Evolutionary conservation across 805 yeast species (phyloP).

Genomic region (Yamadazyma akitaensis): DNA sequence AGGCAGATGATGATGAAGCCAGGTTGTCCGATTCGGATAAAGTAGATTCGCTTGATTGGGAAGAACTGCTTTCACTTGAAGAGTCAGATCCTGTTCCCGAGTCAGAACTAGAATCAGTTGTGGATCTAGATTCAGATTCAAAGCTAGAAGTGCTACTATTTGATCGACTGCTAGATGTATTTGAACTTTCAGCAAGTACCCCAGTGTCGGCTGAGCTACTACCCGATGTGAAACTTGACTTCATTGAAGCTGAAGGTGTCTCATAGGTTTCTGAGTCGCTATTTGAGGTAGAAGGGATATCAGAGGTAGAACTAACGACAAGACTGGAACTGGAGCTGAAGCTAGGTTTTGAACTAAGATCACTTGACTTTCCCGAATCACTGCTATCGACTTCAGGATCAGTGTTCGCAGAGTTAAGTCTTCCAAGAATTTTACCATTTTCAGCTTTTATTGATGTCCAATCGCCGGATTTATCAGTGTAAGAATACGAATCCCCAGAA

Average conservation of each 20-base stretch:
- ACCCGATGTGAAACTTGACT: not conserved
- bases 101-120: not conserved
- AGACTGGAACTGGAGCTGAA: not conserved
- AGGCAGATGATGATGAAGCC: not conserved
- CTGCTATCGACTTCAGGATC: conserved; percentile 23
- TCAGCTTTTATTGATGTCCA: conserved; percentile 57
- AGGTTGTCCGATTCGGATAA: conserved; percentile 3
- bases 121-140: conserved; percentile 2
- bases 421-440: conserved; percentile 61
- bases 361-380: not conserved
- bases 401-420: conserved; percentile 38
- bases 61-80: not conserved
- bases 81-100: conserved; percentile 2
- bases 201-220: not conserved
- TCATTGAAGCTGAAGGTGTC: not conserved
- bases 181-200: not conserved
- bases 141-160: not conserved
- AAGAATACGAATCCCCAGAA: conserved; percentile 54
- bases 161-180: not conserved
- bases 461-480: conserved; percentile 51
- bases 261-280: not conserved
- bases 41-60: not conserved
- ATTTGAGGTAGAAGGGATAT: not conserved
- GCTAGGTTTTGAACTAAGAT: not conserved
- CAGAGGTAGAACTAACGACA: not conserved